These are phyloP conservation scores for Nakazawaea ishiwadae DNA, from an alignment of 805 yeast species.

Conservation along the genomic window DNA sequence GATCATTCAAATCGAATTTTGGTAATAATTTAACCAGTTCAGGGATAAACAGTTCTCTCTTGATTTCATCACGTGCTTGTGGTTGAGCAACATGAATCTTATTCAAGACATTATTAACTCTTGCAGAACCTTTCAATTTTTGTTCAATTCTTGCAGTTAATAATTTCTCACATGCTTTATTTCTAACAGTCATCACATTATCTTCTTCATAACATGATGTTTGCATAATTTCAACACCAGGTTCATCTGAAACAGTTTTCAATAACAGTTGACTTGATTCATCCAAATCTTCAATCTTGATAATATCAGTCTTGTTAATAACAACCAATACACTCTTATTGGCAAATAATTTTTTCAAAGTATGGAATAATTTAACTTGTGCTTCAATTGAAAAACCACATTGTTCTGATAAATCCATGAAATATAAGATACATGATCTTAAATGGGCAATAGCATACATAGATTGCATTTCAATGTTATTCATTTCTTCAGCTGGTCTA, in stretches of 20 bases:
- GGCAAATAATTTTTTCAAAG: conserved; percentile 95
- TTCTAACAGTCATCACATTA: conserved; percentile 92
- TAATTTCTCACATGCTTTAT: conserved; percentile 95
- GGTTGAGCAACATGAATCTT: conserved; percentile 95
- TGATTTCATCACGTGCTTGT: conserved; percentile 78
- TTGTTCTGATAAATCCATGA: conserved; percentile 98
- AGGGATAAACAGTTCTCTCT: conserved; percentile 79
- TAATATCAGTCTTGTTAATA: conserved; percentile 90
- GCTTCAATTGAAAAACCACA: conserved; percentile 98
- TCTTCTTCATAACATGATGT: conserved; percentile 93
- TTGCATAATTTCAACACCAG: conserved; percentile 89
- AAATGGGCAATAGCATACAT: conserved; percentile 98
- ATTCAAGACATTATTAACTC: conserved; percentile 84
- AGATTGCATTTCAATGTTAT: conserved; percentile 98
- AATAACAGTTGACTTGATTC: conserved; percentile 69
- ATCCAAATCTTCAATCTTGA: conserved; percentile 78
- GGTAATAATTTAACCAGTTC: conserved; percentile 56
- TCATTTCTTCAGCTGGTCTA: conserved; percentile 99
- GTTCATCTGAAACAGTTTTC: conserved; percentile 55
- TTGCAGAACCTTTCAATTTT: conserved; percentile 87
- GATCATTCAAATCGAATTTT: conserved; percentile 76
- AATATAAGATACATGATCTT: conserved; percentile 92
- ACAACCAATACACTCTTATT: conserved; percentile 95
- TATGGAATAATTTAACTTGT: conserved; percentile 94
- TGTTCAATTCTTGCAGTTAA: conserved; percentile 95